phyloP scores from a whole-genome alignment of 1,284 basidiomycete species.

The Fomitiporia mediterranea region DNA sequence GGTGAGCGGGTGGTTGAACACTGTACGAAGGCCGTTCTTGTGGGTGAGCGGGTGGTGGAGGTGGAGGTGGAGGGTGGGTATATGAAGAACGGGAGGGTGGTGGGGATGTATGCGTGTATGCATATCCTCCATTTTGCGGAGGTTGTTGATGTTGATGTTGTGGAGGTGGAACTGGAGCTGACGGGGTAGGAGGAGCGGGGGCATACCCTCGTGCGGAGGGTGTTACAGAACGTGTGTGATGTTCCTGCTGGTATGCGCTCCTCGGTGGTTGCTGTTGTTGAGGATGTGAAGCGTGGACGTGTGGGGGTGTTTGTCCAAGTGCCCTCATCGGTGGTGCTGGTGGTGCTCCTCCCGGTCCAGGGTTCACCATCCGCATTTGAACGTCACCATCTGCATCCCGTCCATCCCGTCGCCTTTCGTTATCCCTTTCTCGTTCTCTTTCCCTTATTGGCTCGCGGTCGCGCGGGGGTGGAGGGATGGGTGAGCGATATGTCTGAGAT shows the following conservation, averaged over 20 bases:
- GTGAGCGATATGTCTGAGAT: neutral
- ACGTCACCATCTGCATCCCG: neutral
- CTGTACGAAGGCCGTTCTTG: neutral
- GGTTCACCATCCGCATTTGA: neutral
- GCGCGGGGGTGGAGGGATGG: neutral
- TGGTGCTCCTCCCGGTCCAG: conserved; percentile 1
- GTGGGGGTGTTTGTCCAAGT: conserved; percentile 10
- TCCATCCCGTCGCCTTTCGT: too few species aligned
- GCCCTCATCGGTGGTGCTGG: conserved; percentile 20
- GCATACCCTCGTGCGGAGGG: conserved; percentile 19
- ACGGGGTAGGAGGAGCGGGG: conserved; percentile 21
- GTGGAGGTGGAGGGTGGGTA: conserved; percentile 4
- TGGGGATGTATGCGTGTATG: conserved; percentile 14
- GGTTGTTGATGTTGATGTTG: conserved; percentile 15
- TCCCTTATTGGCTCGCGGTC: neutral
- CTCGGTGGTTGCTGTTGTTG: neutral
- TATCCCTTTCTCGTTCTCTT: neutral
- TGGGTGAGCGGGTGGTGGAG: neutral
- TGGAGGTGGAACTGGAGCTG: conserved; percentile 23
- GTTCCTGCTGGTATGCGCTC: neutral
- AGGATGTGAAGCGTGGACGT: neutral
- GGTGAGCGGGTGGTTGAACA: neutral
- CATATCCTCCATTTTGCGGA: conserved; percentile 5
- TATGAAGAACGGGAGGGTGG: neutral
- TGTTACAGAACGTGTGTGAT: conserved; percentile 10